Conservation (phyloP, 371 early-diverging fungal genomes). For the Coemansia sp. region DNA sequence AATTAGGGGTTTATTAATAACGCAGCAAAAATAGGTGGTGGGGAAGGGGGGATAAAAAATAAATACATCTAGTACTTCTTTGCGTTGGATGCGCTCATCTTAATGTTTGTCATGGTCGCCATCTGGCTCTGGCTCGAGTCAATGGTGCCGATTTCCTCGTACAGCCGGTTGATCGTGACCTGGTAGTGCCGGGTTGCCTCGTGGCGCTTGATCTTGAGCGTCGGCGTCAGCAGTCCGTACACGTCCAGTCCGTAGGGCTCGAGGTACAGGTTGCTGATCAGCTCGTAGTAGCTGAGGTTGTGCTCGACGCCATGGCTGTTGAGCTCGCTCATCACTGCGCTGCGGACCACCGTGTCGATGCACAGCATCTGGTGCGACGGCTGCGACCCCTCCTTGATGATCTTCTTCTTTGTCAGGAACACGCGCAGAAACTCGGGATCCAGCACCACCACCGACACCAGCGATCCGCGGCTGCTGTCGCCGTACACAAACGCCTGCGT, state of each 20-base stretch:
- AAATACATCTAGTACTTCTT: slow-evolving; percentile 21
- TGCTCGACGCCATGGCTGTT: slow-evolving; percentile 55
- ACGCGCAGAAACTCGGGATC: slow-evolving; percentile 60
- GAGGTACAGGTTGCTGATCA: slow-evolving; percentile 60
- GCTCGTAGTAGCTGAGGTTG: slow-evolving; percentile 83
- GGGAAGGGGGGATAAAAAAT: neutral
- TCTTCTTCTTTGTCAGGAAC: slow-evolving; percentile 49
- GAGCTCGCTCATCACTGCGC: slow-evolving; percentile 64
- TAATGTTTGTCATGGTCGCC: slow-evolving; percentile 38
- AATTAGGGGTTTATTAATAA: neutral
- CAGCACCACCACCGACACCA: slow-evolving; percentile 53
- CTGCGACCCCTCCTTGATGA: slow-evolving; percentile 51
- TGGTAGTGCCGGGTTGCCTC: slow-evolving; percentile 56
- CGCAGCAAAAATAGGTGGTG: no score
- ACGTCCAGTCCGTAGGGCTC: slow-evolving; percentile 55
- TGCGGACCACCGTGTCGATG: slow-evolving; percentile 58
- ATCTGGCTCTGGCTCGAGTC: slow-evolving; percentile 39
- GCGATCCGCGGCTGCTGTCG: slow-evolving; percentile 42
- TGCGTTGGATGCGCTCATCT: slow-evolving; percentile 17
- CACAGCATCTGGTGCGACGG: slow-evolving; percentile 44
- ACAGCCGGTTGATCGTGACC: slow-evolving; percentile 42
- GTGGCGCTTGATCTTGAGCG: slow-evolving; percentile 84
- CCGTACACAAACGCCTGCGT: slow-evolving; percentile 61
- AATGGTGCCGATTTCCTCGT: slow-evolving; percentile 39
- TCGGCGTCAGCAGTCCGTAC: slow-evolving; percentile 71